Evolutionary conservation across 2,329 filamentous ascomycete genomes (phyloP).

Genomic region (Bipolaris bicolor): DNA sequence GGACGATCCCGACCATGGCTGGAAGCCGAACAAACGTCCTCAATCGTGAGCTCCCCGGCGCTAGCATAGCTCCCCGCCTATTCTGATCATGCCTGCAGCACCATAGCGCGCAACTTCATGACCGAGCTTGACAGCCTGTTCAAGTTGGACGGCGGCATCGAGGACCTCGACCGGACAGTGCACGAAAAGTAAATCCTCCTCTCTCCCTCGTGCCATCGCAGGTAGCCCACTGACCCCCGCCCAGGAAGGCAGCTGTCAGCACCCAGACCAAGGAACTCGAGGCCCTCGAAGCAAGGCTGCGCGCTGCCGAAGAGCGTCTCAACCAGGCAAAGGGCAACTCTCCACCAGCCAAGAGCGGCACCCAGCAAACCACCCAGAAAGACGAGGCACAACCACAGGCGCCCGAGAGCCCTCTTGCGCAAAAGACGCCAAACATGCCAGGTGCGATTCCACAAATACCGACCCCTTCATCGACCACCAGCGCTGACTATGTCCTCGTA

Average conservation of each 20-base stretch:
- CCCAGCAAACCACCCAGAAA: conserved; percentile 34
- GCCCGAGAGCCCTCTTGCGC: conserved; percentile 35
- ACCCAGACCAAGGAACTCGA: conserved; percentile 81
- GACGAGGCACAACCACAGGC: conserved; percentile 37
- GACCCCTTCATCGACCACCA: conserved; percentile 40
- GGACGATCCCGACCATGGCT: conserved; percentile 69
- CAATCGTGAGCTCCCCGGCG: conserved; percentile 71
- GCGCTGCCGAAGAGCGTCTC: conserved; percentile 82
- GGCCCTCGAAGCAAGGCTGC: conserved; percentile 80
- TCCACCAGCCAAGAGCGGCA: conserved; percentile 40
- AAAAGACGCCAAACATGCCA: conserved; percentile 31
- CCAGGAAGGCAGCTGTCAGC: conserved; percentile 79
- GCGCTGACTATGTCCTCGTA: conserved; percentile 48
- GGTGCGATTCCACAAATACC: conserved; percentile 41
- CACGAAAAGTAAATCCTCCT: conserved; percentile 74
- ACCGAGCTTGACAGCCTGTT: conserved; percentile 87
- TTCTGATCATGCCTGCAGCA: conserved; percentile 61
- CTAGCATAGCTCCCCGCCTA: conserved; percentile 26
- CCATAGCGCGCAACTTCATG: conserved; percentile 86
- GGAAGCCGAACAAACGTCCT: conserved; percentile 80
- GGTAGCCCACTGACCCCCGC: conserved; percentile 15
- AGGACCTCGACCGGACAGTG: conserved; percentile 75
- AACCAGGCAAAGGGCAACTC: conserved; percentile 43
- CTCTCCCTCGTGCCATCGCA: not conserved
- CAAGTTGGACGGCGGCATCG: conserved; percentile 79